A percentile compares a stretch with the other conserved stretches of the same genome.
phyloP scores from a whole-genome alignment of 1,284 basidiomycete species.

The Marasmius fiardii region DNA sequence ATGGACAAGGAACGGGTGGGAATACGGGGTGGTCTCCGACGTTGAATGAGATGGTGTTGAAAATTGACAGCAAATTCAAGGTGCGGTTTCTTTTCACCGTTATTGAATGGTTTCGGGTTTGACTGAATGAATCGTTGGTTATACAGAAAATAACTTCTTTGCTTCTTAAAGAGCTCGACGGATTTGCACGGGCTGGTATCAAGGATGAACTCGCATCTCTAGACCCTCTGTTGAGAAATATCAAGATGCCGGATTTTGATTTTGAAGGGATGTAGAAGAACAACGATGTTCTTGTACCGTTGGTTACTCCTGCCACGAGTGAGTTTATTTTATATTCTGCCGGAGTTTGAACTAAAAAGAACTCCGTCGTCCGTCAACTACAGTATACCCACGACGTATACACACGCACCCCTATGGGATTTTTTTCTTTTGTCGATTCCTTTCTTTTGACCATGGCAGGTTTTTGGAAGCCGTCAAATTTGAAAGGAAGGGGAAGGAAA shows the following conservation, averaged over 20 bases:
- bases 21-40: conserved; percentile 57
- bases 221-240: conserved; percentile 70
- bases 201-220: conserved; percentile 77
- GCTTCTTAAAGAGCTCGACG: conserved; percentile 80
- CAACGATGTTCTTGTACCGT: not conserved
- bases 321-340: not conserved
- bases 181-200: conserved; percentile 74
- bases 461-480: too few relatives aligned
- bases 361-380: too few relatives aligned
- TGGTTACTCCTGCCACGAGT: not conserved
- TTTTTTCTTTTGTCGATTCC: too few relatives aligned
- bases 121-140: too few relatives aligned
- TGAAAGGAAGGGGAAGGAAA: too few relatives aligned
- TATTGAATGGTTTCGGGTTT: not conserved
- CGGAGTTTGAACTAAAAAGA: too few relatives aligned
- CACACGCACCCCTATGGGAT: too few relatives aligned
- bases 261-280: conserved; percentile 39
- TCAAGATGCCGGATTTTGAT: conserved; percentile 35
- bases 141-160: conserved; percentile 72
- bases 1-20: conserved; percentile 27
- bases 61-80: conserved; percentile 81
- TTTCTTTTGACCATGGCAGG: too few relatives aligned
- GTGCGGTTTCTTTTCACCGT: conserved; percentile 30
- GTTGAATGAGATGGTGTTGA: conserved; percentile 70
- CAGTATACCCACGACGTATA: too few relatives aligned